These are phyloP conservation scores for Setaria italica DNA, from an alignment of 202 grass and related monocot genomes.

Conservation along the genomic window DNA sequence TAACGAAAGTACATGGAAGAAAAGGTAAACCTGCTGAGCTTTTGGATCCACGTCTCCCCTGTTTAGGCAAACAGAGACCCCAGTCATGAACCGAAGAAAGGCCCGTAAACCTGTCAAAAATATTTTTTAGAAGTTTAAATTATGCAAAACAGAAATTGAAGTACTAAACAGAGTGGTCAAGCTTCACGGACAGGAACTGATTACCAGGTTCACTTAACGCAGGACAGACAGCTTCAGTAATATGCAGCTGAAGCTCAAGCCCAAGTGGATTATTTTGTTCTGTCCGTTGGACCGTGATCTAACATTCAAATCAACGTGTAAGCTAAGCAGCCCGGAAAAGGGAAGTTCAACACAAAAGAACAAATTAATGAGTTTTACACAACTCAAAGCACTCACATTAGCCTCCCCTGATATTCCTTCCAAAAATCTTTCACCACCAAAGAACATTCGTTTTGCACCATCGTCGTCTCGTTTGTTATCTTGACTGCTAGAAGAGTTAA, in stretches of 20 bases:
- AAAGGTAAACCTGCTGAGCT: slow-evolving; percentile 73
- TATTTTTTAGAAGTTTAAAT: slow-evolving; percentile 22
- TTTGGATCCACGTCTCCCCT: slow-evolving; percentile 94
- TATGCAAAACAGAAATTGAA: slow-evolving; percentile 32
- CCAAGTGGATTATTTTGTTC: slow-evolving; percentile 89
- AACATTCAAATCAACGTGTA: slow-evolving; percentile 49
- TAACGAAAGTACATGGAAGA: slow-evolving; percentile 38
- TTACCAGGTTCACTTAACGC: slow-evolving; percentile 99
- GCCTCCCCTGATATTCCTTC: slow-evolving; percentile 99
- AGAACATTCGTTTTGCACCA: slow-evolving; percentile 94
- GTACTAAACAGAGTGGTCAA: slow-evolving; percentile 36
- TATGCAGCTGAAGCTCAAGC: slow-evolving; percentile 94
- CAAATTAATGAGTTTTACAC: slow-evolving; percentile 23
- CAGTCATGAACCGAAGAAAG: slow-evolving; percentile 97
- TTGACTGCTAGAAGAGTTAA: slow-evolving; percentile 71
- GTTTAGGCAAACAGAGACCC: slow-evolving; percentile 86
- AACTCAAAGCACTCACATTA: slow-evolving; percentile 69
- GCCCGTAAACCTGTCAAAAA: slow-evolving; percentile 86
- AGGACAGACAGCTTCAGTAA: slow-evolving; percentile 98
- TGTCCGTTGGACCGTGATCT: slow-evolving; percentile 94
- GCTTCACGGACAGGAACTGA: slow-evolving; percentile 28
- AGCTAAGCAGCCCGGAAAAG: slow-evolving; percentile 39
- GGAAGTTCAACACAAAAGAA: slow-evolving; percentile 34
- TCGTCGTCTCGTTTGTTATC: slow-evolving; percentile 80
- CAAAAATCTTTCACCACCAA: slow-evolving; percentile 94